A percentile compares a stretch with the other conserved stretches of the same genome.
Evolutionary conservation across 768 basidiomycete genomes (phyloP).

Genomic region (Paxillus ammoniavirescens): DNA sequence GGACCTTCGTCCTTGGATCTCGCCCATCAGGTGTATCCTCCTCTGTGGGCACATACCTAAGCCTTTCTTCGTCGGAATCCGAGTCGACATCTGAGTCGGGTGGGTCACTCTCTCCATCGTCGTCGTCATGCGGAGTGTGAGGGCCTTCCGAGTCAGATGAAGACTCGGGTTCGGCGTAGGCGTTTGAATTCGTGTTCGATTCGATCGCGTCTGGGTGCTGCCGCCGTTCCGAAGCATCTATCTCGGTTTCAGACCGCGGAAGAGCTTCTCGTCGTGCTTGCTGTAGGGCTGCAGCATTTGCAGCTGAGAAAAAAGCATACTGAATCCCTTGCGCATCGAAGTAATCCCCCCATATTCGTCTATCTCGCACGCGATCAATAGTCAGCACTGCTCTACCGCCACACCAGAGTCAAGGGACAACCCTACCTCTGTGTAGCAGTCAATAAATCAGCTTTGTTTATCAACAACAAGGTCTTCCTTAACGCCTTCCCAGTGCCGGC

Average conservation of each 20-base stretch:
- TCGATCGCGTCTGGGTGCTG: neutral
- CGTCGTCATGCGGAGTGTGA: slow-evolving; percentile 25
- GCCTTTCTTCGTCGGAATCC: slow-evolving; percentile 35
- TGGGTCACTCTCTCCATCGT: slow-evolving; percentile 28
- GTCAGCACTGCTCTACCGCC: neutral
- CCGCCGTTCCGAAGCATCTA: slow-evolving; percentile 3
- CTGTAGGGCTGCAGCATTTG: slow-evolving; percentile 83
- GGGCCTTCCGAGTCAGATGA: slow-evolving; percentile 32
- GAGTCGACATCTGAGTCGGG: slow-evolving; percentile 29
- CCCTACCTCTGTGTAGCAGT: slow-evolving; percentile 80
- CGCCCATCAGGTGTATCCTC: slow-evolving; percentile 48
- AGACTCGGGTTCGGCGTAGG: slow-evolving; percentile 19
- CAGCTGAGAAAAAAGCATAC: slow-evolving; percentile 93
- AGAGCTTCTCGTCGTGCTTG: slow-evolving; percentile 59
- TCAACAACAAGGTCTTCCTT: slow-evolving; percentile 75
- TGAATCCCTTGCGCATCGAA: slow-evolving; percentile 72
- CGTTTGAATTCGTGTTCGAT: neutral
- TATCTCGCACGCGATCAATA: slow-evolving; percentile 44
- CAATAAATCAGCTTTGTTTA: slow-evolving; percentile 95
- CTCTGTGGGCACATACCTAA: slow-evolving; percentile 53
- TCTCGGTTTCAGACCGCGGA: slow-evolving; percentile 23
- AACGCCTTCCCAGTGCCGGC: slow-evolving; percentile 70
- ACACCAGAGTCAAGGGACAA: neutral
- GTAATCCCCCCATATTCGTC: slow-evolving; percentile 87
- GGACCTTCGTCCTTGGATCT: slow-evolving; percentile 71